Evolutionary conservation across 2,329 filamentous ascomycete species (phyloP).

Genomic region (Paramyrothecium roridum): DNA sequence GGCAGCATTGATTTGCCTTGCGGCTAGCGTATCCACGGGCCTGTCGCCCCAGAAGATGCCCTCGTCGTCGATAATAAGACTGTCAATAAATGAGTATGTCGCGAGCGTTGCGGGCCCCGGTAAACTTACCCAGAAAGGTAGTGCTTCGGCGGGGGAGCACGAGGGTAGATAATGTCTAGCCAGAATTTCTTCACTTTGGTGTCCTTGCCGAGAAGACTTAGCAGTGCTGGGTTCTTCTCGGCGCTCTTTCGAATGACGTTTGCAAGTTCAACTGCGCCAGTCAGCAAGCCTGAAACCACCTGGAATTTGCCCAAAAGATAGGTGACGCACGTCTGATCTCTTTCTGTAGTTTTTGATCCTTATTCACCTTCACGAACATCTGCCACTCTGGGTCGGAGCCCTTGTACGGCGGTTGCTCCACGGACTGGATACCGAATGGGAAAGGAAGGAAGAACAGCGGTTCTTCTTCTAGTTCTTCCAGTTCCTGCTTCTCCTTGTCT

Average conservation of each 20-base stretch:
- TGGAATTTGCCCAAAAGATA: neutral
- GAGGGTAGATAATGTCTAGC: conserved; percentile 61
- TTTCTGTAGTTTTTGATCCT: conserved; percentile 44
- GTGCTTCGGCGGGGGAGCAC: conserved; percentile 55
- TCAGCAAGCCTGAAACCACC: conserved; percentile 9
- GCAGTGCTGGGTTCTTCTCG: conserved; percentile 33
- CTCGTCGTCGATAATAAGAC: conserved; percentile 48
- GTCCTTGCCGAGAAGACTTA: conserved; percentile 38
- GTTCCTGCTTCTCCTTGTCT: conserved; percentile 38
- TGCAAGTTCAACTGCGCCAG: conserved; percentile 22
- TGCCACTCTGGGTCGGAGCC: conserved; percentile 62
- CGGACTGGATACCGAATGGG: conserved; percentile 51
- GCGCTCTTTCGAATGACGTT: conserved; percentile 33
- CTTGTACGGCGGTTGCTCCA: conserved; percentile 48
- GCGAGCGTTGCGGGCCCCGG: neutral
- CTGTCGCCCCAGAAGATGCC: conserved; percentile 43
- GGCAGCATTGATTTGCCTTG: conserved; percentile 41
- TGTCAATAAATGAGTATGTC: conserved; percentile 24
- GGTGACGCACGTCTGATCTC: conserved; percentile 41
- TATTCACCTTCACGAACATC: conserved; percentile 56
- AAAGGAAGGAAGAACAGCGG: conserved; percentile 57
- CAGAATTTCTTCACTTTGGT: conserved; percentile 50
- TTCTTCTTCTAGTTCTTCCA: conserved; percentile 39
- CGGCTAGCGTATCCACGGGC: conserved; percentile 45
- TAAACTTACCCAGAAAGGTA: conserved; percentile 54